Percentiles rank a stretch among this genome's conserved stretches.
These are phyloP conservation scores for Breviolum minutum DNA, from an alignment of 73 alveolate species.

Conservation along the genomic window DNA sequence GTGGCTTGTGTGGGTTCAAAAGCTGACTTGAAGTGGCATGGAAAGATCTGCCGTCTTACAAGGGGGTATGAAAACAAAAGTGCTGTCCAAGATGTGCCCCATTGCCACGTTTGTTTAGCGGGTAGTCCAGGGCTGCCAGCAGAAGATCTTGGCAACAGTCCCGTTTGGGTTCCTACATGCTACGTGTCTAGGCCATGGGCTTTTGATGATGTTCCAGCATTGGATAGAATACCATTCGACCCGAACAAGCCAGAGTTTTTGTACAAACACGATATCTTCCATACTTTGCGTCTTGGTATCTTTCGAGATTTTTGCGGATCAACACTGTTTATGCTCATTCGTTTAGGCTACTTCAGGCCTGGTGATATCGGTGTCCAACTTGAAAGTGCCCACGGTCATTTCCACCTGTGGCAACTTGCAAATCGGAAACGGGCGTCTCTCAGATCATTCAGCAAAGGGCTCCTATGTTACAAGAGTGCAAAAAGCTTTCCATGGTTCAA, in stretches of 20 bases:
- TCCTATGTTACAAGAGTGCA: not conserved
- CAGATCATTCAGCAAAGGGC: not conserved
- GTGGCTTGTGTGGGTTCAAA: not conserved
- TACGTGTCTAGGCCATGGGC: not conserved
- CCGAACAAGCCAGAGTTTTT: not conserved
- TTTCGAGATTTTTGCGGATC: not conserved
- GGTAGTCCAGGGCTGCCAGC: slow-evolving; percentile 16
- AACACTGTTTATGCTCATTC: not conserved
- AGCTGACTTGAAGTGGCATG: slow-evolving; percentile 11
- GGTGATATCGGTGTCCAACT: not conserved
- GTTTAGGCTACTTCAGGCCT: not conserved
- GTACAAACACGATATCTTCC: not conserved
- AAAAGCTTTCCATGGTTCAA: not conserved
- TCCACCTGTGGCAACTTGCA: not conserved
- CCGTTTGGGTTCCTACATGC: not conserved
- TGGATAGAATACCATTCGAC: not conserved
- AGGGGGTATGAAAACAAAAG: slow-evolving; percentile 27
- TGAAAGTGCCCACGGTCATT: not conserved
- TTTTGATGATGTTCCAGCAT: not conserved
- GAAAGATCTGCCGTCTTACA: not conserved
- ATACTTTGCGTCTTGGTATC: not conserved
- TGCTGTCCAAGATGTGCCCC: not conserved
- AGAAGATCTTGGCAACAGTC: not conserved
- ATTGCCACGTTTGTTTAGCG: slow-evolving; percentile 1
- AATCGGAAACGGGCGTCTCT: not conserved